Evolutionary conservation across 192 early-diverging fungal species (phyloP), one percentile per base, ranked within the genome.

Genomic region (Backusella australiensis): DNA sequence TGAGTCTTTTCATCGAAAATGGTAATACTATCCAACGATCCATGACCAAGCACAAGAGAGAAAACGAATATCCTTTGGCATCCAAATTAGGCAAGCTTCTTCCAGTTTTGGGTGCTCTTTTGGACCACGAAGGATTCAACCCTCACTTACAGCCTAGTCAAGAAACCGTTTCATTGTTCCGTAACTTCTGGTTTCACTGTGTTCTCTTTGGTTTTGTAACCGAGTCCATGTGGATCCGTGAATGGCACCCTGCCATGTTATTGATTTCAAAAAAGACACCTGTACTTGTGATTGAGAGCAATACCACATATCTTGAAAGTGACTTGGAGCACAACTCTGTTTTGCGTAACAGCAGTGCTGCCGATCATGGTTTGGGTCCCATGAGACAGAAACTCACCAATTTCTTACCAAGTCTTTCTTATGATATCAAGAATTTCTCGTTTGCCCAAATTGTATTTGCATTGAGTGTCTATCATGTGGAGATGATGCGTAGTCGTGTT

Each of bases 151-250:
- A 84, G 12, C 84, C 89, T 5, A 84, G 86, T 34, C 84, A 87
- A 3, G 94, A 94, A 73, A 84, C 90, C 21, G 86, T 90, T 4
- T 79, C 86, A 36, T 75, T 93, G 34, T 96, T 96, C 85, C 89
- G 97, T 63, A 95, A 95, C 80, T 88, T 95, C 42, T 99, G 98
- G 98, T 91, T 98, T 75, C 92, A 94, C 69, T 87, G 93, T 69
- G 91, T 95, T 3, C 80, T 93, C 14, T 91, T 89, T 79, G 92
- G 96, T 1, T 91, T 95, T 69, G 85, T 92, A 38, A 86, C 90
- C 11, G 89, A 94, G 38, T 87, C 91, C 1, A 81, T 86, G 14
- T 96, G 95, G 89, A 88, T 91, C 32, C 86, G 84, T 19, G 93
- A 94, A 26, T 97, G 95, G 91, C 82, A 89, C 74, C 80, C 82